phyloP scores from a whole-genome alignment of 306 rosid species.

The Prunus fruticosa region DNA sequence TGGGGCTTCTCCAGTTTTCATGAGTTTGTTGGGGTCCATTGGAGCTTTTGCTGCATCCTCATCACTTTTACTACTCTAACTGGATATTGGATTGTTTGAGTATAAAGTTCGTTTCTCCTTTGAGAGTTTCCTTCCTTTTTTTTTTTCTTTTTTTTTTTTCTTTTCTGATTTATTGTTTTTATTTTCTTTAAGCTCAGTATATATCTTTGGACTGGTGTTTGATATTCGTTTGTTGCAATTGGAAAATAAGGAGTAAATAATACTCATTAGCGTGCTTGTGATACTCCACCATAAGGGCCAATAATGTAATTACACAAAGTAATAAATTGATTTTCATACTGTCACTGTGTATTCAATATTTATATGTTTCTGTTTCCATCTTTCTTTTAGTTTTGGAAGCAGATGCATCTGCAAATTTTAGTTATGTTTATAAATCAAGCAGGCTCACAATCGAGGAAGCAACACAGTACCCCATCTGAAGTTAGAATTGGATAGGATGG shows the following conservation, averaged over 20 bases:
- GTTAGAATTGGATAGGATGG: too few species aligned
- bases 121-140: background rate
- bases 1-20: constrained; percentile 47
- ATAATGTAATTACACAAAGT: constrained; percentile 24
- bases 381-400: too few species aligned
- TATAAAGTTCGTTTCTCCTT: constrained; percentile 10
- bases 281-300: constrained; percentile 12
- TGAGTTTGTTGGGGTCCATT: constrained; percentile 43
- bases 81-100: constrained; percentile 11
- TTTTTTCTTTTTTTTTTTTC: too few species aligned
- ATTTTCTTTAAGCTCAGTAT: constrained; percentile 32
- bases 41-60: constrained; percentile 70
- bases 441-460: too few species aligned
- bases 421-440: too few species aligned
- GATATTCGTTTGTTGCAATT: constrained; percentile 29
- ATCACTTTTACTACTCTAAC: constrained; percentile 40
- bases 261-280: constrained; percentile 25
- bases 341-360: background rate
- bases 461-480: too few species aligned
- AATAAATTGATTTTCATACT: constrained; percentile 34
- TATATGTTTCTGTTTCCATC: background rate
- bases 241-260: constrained; percentile 26
- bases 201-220: constrained; percentile 27
- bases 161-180: constrained; percentile 4
- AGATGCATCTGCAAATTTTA: too few species aligned